Evolutionary conservation across 1,139 yeast species (phyloP), one percentile per base, ranked within the genome.

Genomic region (Geotrichum cucujoidarum): DNA sequence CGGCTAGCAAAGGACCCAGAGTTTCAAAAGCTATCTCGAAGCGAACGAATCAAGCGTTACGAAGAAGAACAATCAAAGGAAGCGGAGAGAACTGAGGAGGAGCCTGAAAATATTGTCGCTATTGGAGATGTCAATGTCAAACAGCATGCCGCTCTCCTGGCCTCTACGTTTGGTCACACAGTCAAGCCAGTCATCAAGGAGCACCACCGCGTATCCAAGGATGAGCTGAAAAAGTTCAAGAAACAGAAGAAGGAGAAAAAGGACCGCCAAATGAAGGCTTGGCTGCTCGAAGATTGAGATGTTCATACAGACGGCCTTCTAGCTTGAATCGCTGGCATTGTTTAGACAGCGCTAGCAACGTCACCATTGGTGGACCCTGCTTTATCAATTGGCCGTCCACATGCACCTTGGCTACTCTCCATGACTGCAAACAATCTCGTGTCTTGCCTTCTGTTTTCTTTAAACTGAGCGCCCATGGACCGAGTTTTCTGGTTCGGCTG

Each of bases 151-250:
- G 48, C 55, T 57, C 22, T 48, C 53, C 43, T 50, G 41, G 43
- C 55, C 57, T 8, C 57, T 51, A 38, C 53, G 62, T 21, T 54
- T 54, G 33, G 51, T 43, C 22, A 40, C 43, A 14, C 36, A 20
- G 17, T 29, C 14, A 24, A 24, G 11, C n/a, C 11, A 7, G 21
- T 30, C n/a, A 17, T 34, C 11, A 24, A 40, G 8, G 25, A 32
- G 14, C 8, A 22, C 4, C 44, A 31, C 7, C 54, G 55, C 45
- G 53, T 54, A 5, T 35, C 62, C 4, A 61, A 61, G 43, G 50
- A 52, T 32, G 61, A 63, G 35, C 21, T 60, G 22, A 56, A 56
- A 47, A 45, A 49, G 29, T 62, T 55, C 40, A 56, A 55, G 27
- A 41, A 53, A 48, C 54, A 49, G 39, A 52, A 55, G 45, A 50